Evolutionary conservation across 108 stramenopile genomes (phyloP).

Genomic region (Fragilaria crotonensis): DNA sequence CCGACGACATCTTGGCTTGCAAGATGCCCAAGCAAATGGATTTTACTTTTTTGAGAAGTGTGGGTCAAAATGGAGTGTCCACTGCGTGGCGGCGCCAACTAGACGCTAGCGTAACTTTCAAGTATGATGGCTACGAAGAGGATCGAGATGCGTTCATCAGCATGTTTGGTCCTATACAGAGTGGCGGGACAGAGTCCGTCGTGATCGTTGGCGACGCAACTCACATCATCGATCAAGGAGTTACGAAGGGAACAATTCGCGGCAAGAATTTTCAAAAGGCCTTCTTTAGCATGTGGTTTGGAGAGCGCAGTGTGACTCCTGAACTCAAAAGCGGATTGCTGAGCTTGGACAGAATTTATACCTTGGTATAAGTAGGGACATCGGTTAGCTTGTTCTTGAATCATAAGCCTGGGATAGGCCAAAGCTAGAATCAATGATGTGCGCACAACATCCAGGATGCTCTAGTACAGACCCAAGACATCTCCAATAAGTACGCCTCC

Average conservation of each 20-base stretch:
- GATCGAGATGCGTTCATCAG: slow-evolving; percentile 20
- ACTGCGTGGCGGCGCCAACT: slow-evolving; percentile 28
- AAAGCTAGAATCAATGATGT: too few relatives aligned
- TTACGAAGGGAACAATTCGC: slow-evolving; percentile 11
- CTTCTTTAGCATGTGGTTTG: slow-evolving; percentile 40
- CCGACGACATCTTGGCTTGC: slow-evolving; percentile 10
- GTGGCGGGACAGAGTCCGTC: slow-evolving; percentile 18
- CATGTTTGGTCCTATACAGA: slow-evolving; percentile 13
- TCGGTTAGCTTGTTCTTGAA: too few relatives aligned
- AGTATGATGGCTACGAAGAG: slow-evolving; percentile 25
- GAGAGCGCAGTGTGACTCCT: slow-evolving; percentile 16
- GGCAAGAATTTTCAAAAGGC: slow-evolving; percentile 24
- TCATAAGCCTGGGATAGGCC: too few relatives aligned
- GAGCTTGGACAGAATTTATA: background rate
- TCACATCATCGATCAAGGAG: slow-evolving; percentile 24
- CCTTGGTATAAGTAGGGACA: too few relatives aligned
- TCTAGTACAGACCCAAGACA: too few relatives aligned
- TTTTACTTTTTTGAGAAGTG: slow-evolving; percentile 24
- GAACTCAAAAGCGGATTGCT: slow-evolving; percentile 20
- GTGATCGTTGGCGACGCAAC: slow-evolving; percentile 22
- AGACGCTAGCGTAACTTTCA: slow-evolving; percentile 21
- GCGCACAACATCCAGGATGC: too few relatives aligned
- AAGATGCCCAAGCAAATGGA: slow-evolving; percentile 20
- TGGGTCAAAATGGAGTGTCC: slow-evolving; percentile 10
- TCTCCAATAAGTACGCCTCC: too few relatives aligned